Evolutionary conservation across 208 protist genomes (phyloP).

Genomic region (Acanthamoeba royreba): DNA sequence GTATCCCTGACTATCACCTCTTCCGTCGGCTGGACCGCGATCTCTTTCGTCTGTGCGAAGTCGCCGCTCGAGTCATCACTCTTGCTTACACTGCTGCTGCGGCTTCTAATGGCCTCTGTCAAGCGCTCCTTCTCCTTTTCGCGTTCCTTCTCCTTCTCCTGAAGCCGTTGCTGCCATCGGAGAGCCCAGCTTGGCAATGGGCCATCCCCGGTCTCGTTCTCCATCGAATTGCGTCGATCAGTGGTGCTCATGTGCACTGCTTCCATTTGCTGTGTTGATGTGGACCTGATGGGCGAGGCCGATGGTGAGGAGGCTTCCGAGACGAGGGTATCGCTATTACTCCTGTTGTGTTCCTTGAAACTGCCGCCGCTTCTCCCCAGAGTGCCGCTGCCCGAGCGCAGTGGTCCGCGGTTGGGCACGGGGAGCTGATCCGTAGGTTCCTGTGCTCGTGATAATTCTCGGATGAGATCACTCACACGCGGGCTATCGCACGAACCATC

Average conservation of each 20-base stretch:
- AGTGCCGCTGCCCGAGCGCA: too few relatives aligned
- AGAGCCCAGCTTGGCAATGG: background rate
- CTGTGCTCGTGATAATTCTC: too few relatives aligned
- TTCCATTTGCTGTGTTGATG: too few relatives aligned
- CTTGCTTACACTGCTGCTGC: background rate
- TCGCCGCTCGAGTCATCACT: background rate
- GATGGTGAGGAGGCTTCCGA: too few relatives aligned
- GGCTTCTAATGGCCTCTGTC: background rate
- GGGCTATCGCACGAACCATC: too few relatives aligned
- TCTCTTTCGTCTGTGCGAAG: background rate
- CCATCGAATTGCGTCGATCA: background rate
- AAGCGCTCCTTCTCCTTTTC: background rate
- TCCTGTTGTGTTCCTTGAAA: background rate
- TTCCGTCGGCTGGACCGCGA: background rate
- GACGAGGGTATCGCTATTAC: background rate
- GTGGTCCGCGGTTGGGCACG: background rate
- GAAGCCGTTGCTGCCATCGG: background rate
- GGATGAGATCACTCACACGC: too few relatives aligned
- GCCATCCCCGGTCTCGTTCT: background rate
- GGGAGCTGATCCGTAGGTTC: background rate
- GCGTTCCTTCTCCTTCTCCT: background rate
- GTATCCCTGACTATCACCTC: background rate
- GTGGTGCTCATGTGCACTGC: background rate
- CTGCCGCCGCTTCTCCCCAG: background rate
- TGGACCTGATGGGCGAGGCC: too few relatives aligned